A percentile compares a stretch with the other conserved stretches of the same genome.
Evolutionary conservation across 345 rosid genomes (phyloP).

Genomic region (Eucalyptus melliodora): DNA sequence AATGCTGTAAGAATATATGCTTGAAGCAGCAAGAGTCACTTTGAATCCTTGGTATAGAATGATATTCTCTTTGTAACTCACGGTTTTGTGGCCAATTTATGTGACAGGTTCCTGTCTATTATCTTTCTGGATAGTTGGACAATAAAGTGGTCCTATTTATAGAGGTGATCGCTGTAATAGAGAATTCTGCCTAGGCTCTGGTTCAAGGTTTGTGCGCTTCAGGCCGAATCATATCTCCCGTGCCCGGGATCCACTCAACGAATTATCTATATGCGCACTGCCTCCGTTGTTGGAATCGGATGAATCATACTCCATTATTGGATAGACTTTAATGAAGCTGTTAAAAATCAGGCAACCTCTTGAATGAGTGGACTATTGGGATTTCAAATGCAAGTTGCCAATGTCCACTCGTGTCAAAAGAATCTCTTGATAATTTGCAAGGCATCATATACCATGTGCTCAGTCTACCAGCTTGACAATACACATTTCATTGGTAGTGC

Average conservation of each 20-base stretch:
- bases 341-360: background rate
- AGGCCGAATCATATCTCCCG: background rate
- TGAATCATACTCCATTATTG: background rate
- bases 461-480: background rate
- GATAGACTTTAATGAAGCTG: background rate
- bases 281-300: background rate
- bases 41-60: background rate
- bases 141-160: background rate
- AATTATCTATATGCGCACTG: background rate
- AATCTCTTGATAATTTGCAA: background rate
- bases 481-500: background rate
- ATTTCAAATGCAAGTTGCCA: background rate
- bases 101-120: background rate
- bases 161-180: background rate
- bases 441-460: background rate
- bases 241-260: background rate
- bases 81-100: background rate
- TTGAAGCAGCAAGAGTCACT: background rate
- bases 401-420: background rate
- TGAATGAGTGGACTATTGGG: background rate
- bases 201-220: background rate
- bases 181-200: background rate
- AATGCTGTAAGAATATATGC: background rate
- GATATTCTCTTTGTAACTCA: background rate
- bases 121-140: background rate